Percentiles rank a stretch among this genome's conserved stretches.
Conservation (phyloP, 208 protist species). For the Acanthamoeba lenticulata region DNA sequence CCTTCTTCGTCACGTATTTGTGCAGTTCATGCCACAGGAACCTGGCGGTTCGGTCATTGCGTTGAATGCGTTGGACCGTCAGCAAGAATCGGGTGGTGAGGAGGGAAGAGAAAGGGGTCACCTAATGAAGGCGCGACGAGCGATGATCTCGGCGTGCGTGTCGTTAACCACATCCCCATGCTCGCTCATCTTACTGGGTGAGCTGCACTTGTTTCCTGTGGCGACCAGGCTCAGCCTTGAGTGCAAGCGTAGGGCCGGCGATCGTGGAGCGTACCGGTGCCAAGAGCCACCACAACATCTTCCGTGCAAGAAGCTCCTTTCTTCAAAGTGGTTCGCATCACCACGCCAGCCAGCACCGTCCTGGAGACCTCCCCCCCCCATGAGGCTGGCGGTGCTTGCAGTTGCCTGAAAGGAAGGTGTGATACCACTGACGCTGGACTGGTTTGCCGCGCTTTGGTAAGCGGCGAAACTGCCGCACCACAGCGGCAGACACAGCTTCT, state of each 20-base stretch:
- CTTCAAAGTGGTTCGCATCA: background rate
- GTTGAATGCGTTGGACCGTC: no score
- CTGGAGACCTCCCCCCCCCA: no score
- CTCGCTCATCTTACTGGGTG: conserved; percentile 3
- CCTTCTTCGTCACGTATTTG: background rate
- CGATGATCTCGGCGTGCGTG: conserved; percentile 75
- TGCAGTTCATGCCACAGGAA: conserved; percentile 28
- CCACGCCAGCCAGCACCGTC: conserved; percentile 70
- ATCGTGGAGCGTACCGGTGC: background rate
- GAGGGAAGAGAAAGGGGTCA: background rate
- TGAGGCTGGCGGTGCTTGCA: no score
- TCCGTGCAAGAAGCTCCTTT: background rate
- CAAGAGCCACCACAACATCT: background rate
- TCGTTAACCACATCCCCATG: conserved; percentile 75
- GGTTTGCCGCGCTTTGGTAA: conserved; percentile 13
- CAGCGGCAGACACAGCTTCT: background rate
- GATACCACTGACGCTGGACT: background rate
- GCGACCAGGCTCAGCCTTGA: background rate
- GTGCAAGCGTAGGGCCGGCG: background rate
- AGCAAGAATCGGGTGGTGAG: background rate
- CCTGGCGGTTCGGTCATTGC: background rate
- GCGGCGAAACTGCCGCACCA: background rate
- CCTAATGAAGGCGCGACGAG: conserved; percentile 70
- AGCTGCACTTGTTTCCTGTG: conserved; percentile 74
- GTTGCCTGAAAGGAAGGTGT: background rate